Conservation (phyloP, 371 early-diverging fungal genomes). For the Mortierella sp. region DNA sequence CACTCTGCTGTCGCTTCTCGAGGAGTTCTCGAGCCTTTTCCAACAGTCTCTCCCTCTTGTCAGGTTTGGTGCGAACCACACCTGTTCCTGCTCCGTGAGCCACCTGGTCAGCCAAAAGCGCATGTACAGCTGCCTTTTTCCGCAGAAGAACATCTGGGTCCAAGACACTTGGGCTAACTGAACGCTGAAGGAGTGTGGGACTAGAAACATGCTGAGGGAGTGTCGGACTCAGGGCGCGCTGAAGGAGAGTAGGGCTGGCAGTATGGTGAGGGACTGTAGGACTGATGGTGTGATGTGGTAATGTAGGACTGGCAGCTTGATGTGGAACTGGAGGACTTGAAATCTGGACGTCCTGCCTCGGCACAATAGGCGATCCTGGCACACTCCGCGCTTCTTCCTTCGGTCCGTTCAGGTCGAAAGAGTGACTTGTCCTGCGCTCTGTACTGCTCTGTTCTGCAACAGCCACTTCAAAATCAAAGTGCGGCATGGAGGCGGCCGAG, state of each 20-base stretch:
- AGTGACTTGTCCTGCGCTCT: not conserved
- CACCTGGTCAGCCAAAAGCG: constrained; percentile 3
- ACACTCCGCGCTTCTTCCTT: not conserved
- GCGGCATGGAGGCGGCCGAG: no score
- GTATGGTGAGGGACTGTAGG: not conserved
- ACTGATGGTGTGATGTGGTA: not conserved
- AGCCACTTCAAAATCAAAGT: not conserved
- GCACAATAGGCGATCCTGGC: no score
- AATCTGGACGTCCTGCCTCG: not conserved
- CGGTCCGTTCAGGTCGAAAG: not conserved
- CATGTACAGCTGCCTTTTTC: constrained; percentile 22
- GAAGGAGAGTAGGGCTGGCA: not conserved
- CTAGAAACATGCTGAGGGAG: not conserved
- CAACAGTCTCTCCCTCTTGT: constrained; percentile 28
- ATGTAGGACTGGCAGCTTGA: not conserved
- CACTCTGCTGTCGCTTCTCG: constrained; percentile 39
- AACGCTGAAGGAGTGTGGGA: constrained; percentile 3
- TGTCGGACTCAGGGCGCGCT: not conserved
- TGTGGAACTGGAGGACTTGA: not conserved
- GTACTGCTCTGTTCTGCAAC: not conserved
- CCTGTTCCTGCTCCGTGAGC: not conserved
- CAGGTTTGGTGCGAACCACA: constrained; percentile 1
- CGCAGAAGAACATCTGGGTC: constrained; percentile 16
- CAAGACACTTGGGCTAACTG: constrained; percentile 32
- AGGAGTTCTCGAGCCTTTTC: constrained; percentile 42